Base-by-base conservation (phyloP, 1,284 basidiomycete species). In the Leccinum griseonigrum region DNA sequence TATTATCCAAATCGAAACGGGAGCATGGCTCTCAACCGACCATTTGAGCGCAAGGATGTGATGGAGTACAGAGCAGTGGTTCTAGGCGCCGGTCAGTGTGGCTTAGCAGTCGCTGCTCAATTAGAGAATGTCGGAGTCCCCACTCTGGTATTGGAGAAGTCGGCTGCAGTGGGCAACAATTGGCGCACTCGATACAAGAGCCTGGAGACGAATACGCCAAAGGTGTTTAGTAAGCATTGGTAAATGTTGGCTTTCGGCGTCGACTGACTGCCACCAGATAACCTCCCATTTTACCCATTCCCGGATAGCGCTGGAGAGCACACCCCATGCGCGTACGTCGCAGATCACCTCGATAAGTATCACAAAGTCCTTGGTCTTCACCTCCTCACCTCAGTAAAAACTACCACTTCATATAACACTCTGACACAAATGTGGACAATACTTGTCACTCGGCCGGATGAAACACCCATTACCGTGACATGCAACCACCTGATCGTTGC, bases 141-240 rank as follows among this genome's bases (percentile, higher is more conserved):
- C 11, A 63, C 67, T 7, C 46, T 68, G 2, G 38, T 68, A 11
- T 51, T 68, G 38, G 67, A 68, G 48, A 66, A 55, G 26, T 50
- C 43, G 2, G 10, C 29, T 4, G 26, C 55, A n/a, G 56, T 67
- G 14, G 66, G 67, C 2, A 54, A 67, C 48, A 60, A 29, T 16
- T 68, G 67, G 67, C 51, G 67, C n/a, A 48, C n/a, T 38, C 60
- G 67, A n/a, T 67, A 68, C 58, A 61, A 65, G 9, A 40, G 63
- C 16, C 18, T 68, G 34, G 55, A 66, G 31, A 58, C 63, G 3
- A 67, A 67, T 53, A 67, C 66, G 16, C 67, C 66, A 5, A 66
- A 46, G 22, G 59, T 52, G 7, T 67, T 62, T 36, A 67, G 66
- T 66, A 52, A 5, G 56, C 43, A 18, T 36, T 16, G 3, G 29